A percentile compares a stretch with the other conserved stretches of the same genome.
phyloP scores from a whole-genome alignment of 2,329 filamentous ascomycete genomes.

The Dactylellina cionopaga region DNA sequence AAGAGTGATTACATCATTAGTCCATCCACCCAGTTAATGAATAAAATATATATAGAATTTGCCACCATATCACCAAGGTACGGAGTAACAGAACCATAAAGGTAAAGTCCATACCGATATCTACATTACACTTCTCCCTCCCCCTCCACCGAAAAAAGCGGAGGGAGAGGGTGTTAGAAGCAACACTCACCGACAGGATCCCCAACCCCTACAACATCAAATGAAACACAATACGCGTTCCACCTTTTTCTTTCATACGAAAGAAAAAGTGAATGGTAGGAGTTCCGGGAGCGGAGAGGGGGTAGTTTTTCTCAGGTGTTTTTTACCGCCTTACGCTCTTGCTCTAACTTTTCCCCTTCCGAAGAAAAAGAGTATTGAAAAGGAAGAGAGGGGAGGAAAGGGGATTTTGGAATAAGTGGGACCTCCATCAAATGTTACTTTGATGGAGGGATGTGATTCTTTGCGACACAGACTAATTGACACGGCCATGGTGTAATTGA shows the following conservation, averaged over 20 bases:
- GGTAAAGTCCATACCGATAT: conserved; percentile 31
- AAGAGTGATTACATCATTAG: too few species aligned
- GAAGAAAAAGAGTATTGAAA: background rate
- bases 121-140: conserved; percentile 37
- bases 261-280: background rate
- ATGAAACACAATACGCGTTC: conserved; percentile 30
- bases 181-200: conserved; percentile 2
- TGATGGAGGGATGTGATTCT: conserved; percentile 19
- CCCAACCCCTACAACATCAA: conserved; percentile 11
- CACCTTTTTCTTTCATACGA: too few species aligned
- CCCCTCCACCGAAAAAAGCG: background rate
- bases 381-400: background rate
- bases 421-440: background rate
- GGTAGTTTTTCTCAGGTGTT: conserved; percentile 31
- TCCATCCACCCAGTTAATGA: too few species aligned
- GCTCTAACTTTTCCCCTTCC: too few species aligned
- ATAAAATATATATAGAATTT: conserved; percentile 16
- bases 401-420: conserved; percentile 10
- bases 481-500: conserved; percentile 47
- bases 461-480: conserved; percentile 54
- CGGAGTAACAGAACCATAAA: conserved; percentile 18
- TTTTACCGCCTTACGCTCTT: too few species aligned
- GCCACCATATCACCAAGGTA: conserved; percentile 45
- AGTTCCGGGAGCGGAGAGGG: background rate
- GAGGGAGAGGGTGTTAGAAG: background rate